These are phyloP conservation scores for Euclidium syriacum DNA, from an alignment of 345 rosid species.

Conservation along the genomic window DNA sequence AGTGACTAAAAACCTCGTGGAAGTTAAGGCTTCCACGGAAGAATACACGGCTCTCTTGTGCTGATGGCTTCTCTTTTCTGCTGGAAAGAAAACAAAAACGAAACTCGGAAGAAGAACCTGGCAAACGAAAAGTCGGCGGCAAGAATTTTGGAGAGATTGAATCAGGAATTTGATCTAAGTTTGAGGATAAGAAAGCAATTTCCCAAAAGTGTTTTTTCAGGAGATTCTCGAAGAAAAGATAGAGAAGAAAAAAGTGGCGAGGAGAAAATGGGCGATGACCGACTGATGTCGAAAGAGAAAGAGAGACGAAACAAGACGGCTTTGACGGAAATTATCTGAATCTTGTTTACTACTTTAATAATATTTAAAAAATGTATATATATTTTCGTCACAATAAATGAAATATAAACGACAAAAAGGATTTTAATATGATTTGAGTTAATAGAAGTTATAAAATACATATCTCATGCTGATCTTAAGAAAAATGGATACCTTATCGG, in stretches of 20 bases:
- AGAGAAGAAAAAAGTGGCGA: not conserved
- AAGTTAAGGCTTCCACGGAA: too few species aligned
- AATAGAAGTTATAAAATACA: too few species aligned
- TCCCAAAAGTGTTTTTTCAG: not conserved
- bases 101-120: constrained; percentile 9
- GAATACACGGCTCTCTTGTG: too few species aligned
- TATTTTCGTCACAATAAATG: too few species aligned
- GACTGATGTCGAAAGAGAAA: not conserved
- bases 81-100: not conserved
- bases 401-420: too few species aligned
- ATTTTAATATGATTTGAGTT: too few species aligned
- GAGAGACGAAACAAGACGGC: not conserved
- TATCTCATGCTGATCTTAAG: constrained; percentile 9
- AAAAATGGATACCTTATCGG: constrained; percentile 9
- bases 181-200: too few species aligned
- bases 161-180: not conserved
- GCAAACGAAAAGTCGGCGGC: too few species aligned
- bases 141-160: too few species aligned
- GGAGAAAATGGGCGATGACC: constrained; percentile 4
- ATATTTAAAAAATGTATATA: too few species aligned
- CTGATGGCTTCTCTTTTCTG: too few species aligned
- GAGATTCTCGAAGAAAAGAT: constrained; percentile 12
- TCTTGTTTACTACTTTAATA: not conserved
- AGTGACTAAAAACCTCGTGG: too few species aligned
- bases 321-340: not conserved